Evolutionary conservation across 768 basidiomycete genomes (phyloP), one percentile per base, ranked within the genome.

Genomic region (Russula vinacea): DNA sequence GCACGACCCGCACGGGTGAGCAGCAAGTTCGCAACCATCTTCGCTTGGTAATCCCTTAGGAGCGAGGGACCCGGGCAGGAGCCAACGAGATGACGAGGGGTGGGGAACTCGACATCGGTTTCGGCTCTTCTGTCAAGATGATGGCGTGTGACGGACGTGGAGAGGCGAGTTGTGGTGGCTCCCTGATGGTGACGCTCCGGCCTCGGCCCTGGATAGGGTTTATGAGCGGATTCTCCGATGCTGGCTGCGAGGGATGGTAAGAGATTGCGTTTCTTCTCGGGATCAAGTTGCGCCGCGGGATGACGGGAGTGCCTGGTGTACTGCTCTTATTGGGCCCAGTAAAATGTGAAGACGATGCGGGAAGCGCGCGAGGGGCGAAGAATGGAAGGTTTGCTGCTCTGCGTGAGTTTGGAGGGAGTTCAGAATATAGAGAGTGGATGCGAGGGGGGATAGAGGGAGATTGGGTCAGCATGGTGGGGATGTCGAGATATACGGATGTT

Each of bases 311-410:
- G 22, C 44, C 49, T 10, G 56, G 17, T 54, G 60, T 19, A 37
- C 26, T 56, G 49, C 58, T 14, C 62, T 35, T 3, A 45, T 51
- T 61, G 24, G 47, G 33, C 40, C 54, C 47, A 11, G 49, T 51
- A 0, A 16, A n/a, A 0, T 51, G 2, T 3, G 62, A 26, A 13
- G 67, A 59, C 0, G 64, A 55, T n/a, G 50, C 42, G 11, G 40
- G 54, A 11, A 61, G 33, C 0, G 67, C 33, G 45, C 67, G 66
- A 37, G 67, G 60, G 2, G 52, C 56, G 6, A 68, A 67, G 40
- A 68, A 68, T 0, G 68, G 68, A 10, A 68, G 42, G 51, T 68
- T 68, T 47, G 68, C 68, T 32, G 68, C 68, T 56, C 68, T 58
- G 35, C 68, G 68, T 10, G 68, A 56, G n/a, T 63, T 68, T 45